phyloP scores from a whole-genome alignment of 371 early-diverging fungal species.

The Dinochytrium kinnereticum region DNA sequence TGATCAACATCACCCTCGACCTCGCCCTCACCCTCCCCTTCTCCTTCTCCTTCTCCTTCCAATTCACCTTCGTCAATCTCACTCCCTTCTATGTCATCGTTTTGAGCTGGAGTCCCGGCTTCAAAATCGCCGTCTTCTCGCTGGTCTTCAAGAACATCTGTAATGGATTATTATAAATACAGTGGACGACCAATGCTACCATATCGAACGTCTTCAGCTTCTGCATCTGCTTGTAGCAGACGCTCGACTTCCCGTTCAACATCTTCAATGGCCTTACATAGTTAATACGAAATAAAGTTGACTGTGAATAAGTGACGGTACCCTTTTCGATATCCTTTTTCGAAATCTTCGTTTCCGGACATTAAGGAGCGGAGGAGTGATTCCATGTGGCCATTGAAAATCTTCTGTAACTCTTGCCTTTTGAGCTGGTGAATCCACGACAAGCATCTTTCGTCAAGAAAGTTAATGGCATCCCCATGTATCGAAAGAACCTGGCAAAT shows the following conservation, averaged over 20 bases:
- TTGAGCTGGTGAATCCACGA: constrained; percentile 25
- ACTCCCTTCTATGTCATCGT: constrained; percentile 17
- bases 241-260: constrained; percentile 90
- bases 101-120: not conserved
- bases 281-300: not conserved
- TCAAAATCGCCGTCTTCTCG: constrained; percentile 19
- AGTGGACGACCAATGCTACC: constrained; percentile 35
- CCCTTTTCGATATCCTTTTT: constrained; percentile 82
- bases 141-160: constrained; percentile 26
- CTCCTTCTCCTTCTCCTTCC: constrained; percentile 35
- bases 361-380: constrained; percentile 90
- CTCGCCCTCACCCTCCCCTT: constrained; percentile 34
- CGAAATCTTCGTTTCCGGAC: constrained; percentile 88
- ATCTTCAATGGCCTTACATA: constrained; percentile 75
- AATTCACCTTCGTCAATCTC: constrained; percentile 5
- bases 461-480: too few species aligned
- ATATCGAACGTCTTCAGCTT: constrained; percentile 77
- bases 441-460: constrained; percentile 44
- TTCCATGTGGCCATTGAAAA: constrained; percentile 79
- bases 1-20: constrained; percentile 24
- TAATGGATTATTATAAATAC: not conserved
- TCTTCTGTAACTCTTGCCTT: constrained; percentile 44
- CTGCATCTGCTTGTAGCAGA: constrained; percentile 80
- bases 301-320: constrained; percentile 43
- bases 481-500: constrained; percentile 90